Evolutionary conservation across 371 early-diverging fungal species (phyloP), one percentile per base, ranked within the genome.

Genomic region (Nematocida sp.): DNA sequence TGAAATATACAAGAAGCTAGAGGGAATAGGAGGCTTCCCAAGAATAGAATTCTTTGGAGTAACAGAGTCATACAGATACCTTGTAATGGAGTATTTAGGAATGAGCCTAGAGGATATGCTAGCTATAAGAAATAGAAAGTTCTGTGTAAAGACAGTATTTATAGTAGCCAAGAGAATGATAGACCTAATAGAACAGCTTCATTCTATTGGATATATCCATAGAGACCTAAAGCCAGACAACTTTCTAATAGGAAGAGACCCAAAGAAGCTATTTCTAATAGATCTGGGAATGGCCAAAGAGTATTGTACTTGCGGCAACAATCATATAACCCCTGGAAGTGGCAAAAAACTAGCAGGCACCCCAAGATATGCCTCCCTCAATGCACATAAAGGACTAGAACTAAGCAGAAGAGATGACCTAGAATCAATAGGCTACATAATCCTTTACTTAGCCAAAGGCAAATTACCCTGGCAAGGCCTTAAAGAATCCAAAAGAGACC

Each of bases 401-500:
- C 96, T 96, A 88, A 91, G 94, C 45, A 89, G 98, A 79, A 90
- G 98, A 78, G 99, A 99, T 84, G 99, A 99, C 84, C 82, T 99
- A 52, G 99, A 98, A 82, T 91, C 94, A 46, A 84, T 98, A 41
- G 95, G 95, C 2, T 96, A 97, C 82, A 95, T 96, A 15, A 86
- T 99, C 54, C 91, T 99, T 89, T 99, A 98, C 86, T 95, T 99
- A 78, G 88, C 89, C 66, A 90, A 96, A 64, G 98, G 98, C 7
- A 89, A 88, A 32, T 86, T 99, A 52, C 99, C 99, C 55, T 99
- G 99, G 99, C 97, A 97, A 83, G 98, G 98, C 21, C 84, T 97
- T 53, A 91, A 91, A 83, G 91, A 89, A 2, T 94, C 91, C 49
- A 97, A 96, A 85, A 90, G 91, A 84, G 92, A 95, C 85, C 98